Evolutionary conservation across 345 rosid genomes (phyloP).

Genomic region (Eucalyptus erythrocorys): DNA sequence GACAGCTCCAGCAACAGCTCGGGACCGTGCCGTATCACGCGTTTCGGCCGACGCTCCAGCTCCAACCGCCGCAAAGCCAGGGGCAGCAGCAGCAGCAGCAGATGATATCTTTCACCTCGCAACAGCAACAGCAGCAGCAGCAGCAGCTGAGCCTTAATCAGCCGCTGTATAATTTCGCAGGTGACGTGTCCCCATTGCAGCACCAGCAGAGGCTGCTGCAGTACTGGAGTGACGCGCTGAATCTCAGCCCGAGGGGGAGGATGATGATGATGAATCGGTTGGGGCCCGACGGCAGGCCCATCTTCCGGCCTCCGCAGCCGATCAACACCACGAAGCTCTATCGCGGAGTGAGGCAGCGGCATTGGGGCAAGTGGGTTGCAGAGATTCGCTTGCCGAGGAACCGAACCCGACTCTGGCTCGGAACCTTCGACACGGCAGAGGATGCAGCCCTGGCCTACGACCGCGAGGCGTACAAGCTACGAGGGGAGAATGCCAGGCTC

Average conservation of each 20-base stretch:
- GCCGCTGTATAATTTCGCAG: slow-evolving; percentile 11
- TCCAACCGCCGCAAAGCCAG: background rate
- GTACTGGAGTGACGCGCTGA: slow-evolving; percentile 51
- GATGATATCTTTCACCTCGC: slow-evolving; percentile 70
- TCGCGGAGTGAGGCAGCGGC: slow-evolving; percentile 89
- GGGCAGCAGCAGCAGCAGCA: slow-evolving; percentile 19
- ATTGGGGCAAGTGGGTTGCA: slow-evolving; percentile 99
- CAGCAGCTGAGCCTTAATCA: background rate
- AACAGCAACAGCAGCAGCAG: slow-evolving; percentile 19
- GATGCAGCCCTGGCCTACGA: slow-evolving; percentile 93
- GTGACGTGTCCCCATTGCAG: slow-evolving; percentile 14
- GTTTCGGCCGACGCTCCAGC: slow-evolving; percentile 13
- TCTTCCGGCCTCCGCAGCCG: slow-evolving; percentile 57
- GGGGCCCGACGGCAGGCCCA: slow-evolving; percentile 49
- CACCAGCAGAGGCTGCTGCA: slow-evolving; percentile 46
- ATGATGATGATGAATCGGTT: slow-evolving; percentile 64
- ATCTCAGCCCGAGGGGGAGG: slow-evolving; percentile 70
- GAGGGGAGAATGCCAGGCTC: slow-evolving; percentile 82
- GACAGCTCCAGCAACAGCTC: slow-evolving; percentile 28
- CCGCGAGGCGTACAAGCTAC: slow-evolving; percentile 75
- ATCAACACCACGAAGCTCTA: slow-evolving; percentile 67
- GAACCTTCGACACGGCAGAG: slow-evolving; percentile 89
- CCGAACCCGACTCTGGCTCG: slow-evolving; percentile 90
- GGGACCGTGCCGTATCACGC: slow-evolving; percentile 9
- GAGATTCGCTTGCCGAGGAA: slow-evolving; percentile 94